phyloP scores from a whole-genome alignment of 1,284 basidiomycete species.

The Cryptococcus deneoformans region DNA sequence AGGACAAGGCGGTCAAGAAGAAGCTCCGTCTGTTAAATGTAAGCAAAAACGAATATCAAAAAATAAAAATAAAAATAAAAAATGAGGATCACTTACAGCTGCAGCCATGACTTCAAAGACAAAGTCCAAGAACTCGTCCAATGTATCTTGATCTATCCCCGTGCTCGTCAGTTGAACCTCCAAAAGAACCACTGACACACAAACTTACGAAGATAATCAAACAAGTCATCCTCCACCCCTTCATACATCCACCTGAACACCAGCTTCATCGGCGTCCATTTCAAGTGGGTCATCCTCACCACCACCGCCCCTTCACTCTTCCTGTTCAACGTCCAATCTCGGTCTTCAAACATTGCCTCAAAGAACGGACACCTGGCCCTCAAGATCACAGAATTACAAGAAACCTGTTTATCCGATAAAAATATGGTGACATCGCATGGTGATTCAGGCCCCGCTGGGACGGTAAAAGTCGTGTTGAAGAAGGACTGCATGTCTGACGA shows the following conservation, averaged over 20 bases:
- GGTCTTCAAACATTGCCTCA: slow-evolving; percentile 76
- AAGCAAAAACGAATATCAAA: neutral
- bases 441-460: slow-evolving; percentile 11
- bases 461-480: slow-evolving; percentile 45
- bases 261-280: slow-evolving; percentile 71
- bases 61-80: neutral
- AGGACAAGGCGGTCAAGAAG: slow-evolving; percentile 80
- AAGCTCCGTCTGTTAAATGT: slow-evolving; percentile 70
- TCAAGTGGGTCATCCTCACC: slow-evolving; percentile 70
- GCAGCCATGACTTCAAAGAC: slow-evolving; percentile 82
- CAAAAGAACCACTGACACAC: neutral
- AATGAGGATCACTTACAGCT: slow-evolving; percentile 58
- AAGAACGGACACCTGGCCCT: slow-evolving; percentile 84
- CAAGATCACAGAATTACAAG: slow-evolving; percentile 71
- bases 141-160: slow-evolving; percentile 61
- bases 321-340: slow-evolving; percentile 71
- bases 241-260: slow-evolving; percentile 78
- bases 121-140: slow-evolving; percentile 81
- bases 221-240: slow-evolving; percentile 70
- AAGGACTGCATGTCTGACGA: slow-evolving; percentile 42
- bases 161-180: neutral
- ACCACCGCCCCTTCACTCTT: slow-evolving; percentile 54
- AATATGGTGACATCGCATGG: slow-evolving; percentile 68
- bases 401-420: slow-evolving; percentile 67
- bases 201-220: slow-evolving; percentile 65